Evolutionary conservation across 2,329 filamentous ascomycete genomes (phyloP).

Genomic region (Aspergillus ruber): DNA sequence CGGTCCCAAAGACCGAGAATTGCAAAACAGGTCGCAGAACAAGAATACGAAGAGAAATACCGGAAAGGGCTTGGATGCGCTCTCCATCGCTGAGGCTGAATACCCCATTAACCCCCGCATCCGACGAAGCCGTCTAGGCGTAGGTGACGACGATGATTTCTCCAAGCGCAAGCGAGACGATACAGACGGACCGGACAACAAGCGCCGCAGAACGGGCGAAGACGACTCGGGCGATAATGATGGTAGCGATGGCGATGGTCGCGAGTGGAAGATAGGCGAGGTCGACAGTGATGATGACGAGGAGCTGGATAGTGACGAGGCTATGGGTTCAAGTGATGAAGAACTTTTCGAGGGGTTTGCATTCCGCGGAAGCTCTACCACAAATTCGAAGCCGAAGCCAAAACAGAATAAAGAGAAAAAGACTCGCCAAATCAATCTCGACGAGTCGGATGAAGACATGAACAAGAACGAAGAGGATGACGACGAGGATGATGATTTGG

Average conservation of each 20-base stretch:
- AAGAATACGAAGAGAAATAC: conserved; percentile 39
- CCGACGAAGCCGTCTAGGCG: conserved; percentile 53
- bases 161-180: conserved; percentile 39
- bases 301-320: conserved; percentile 69
- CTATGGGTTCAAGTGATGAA: conserved; percentile 82
- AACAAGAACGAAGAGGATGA: conserved; percentile 30
- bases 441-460: conserved; percentile 46
- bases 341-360: conserved; percentile 74
- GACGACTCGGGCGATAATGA: conserved; percentile 55
- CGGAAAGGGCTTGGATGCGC: conserved; percentile 52
- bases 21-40: conserved; percentile 16
- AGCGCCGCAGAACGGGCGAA: conserved; percentile 36
- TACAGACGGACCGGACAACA: conserved; percentile 35
- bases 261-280: conserved; percentile 74
- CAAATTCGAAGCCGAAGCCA: conserved; percentile 31
- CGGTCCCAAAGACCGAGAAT: conserved; percentile 30
- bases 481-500: conserved; percentile 56
- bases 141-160: conserved; percentile 42
- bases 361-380: conserved; percentile 55
- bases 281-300: conserved; percentile 62
- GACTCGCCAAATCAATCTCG: conserved; percentile 40
- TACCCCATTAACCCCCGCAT: conserved; percentile 49
- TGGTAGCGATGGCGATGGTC: conserved; percentile 77
- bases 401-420: conserved; percentile 19
- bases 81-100: conserved; percentile 57